Conservation (phyloP, 2,329 filamentous ascomycete genomes). For the Beauveria caledonica region DNA sequence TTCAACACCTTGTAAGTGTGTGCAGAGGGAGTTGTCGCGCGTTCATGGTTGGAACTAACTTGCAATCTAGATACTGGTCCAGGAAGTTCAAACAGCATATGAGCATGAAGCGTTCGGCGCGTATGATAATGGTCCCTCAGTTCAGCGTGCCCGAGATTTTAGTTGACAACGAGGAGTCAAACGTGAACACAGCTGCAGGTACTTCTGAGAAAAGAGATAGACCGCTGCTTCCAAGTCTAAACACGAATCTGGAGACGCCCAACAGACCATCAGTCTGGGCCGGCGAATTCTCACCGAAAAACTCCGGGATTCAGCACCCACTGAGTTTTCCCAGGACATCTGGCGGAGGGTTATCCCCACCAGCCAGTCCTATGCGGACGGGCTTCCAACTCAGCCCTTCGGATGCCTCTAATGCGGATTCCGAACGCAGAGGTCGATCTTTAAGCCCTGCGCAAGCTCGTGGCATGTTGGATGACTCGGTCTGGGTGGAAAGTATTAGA, state of each 20-base stretch:
- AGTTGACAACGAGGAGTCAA: conserved; percentile 65
- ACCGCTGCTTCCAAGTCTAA: conserved; percentile 2
- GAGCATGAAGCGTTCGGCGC: conserved; percentile 62
- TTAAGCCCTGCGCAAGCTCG: conserved; percentile 72
- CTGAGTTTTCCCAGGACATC: conserved; percentile 45
- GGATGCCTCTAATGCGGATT: conserved; percentile 24
- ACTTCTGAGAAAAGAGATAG: conserved; percentile 11
- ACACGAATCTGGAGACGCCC: background rate
- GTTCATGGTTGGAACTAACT: background rate
- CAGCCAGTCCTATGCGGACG: conserved; percentile 44
- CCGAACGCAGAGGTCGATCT: conserved; percentile 56
- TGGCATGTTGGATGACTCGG: conserved; percentile 78
- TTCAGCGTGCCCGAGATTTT: conserved; percentile 84
- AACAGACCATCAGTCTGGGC: conserved; percentile 8
- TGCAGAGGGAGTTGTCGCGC: background rate
- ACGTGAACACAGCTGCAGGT: conserved; percentile 30
- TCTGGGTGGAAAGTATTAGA: conserved; percentile 88
- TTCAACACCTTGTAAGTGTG: conserved; percentile 73
- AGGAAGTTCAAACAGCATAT: conserved; percentile 71
- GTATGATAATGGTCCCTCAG: conserved; percentile 70
- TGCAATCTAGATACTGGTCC: conserved; percentile 58
- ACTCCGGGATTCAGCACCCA: conserved; percentile 32
- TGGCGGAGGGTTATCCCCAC: conserved; percentile 30
- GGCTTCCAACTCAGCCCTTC: conserved; percentile 48
- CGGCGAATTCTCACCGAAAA: conserved; percentile 5